phyloP scores from a whole-genome alignment of 768 basidiomycete genomes.

The Pholiota microspora region DNA sequence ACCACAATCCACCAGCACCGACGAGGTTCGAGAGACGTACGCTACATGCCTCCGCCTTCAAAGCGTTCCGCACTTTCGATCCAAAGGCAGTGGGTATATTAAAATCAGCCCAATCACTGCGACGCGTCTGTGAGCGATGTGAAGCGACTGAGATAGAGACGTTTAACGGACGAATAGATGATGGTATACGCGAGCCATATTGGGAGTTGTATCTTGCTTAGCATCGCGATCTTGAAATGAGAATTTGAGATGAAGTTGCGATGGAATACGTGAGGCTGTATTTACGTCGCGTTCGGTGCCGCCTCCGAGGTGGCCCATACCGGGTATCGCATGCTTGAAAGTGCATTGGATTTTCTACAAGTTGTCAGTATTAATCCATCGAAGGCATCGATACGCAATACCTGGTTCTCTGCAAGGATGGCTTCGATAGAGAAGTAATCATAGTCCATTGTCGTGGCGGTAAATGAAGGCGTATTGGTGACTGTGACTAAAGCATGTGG shows the following conservation, averaged over 20 bases:
- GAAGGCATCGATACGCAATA: constrained; percentile 21
- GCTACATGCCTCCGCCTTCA: constrained; percentile 85
- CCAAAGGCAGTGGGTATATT: constrained; percentile 79
- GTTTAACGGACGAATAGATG: constrained; percentile 62
- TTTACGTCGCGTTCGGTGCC: constrained; percentile 81
- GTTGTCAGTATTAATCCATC: background rate
- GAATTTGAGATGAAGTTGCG: background rate
- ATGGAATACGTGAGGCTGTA: constrained; percentile 6
- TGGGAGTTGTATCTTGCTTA: constrained; percentile 79
- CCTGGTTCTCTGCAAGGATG: constrained; percentile 91
- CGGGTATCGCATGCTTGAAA: constrained; percentile 81
- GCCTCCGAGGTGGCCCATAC: constrained; percentile 88
- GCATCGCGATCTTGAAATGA: constrained; percentile 61
- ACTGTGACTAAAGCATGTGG: too few species aligned
- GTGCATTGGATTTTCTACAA: constrained; percentile 88
- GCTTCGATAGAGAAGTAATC: constrained; percentile 93
- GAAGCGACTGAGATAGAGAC: background rate
- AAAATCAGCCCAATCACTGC: constrained; percentile 87
- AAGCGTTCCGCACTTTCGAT: constrained; percentile 75
- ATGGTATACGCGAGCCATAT: constrained; percentile 91
- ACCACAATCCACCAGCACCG: constrained; percentile 89
- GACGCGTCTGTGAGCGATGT: constrained; percentile 4
- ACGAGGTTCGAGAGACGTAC: constrained; percentile 83
- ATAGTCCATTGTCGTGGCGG: constrained; percentile 63
- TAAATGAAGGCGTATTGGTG: background rate